Evolutionary conservation across 176 grass and related monocot species (phyloP), one percentile per base, ranked within the genome.

Genomic region (Otatea glauca): DNA sequence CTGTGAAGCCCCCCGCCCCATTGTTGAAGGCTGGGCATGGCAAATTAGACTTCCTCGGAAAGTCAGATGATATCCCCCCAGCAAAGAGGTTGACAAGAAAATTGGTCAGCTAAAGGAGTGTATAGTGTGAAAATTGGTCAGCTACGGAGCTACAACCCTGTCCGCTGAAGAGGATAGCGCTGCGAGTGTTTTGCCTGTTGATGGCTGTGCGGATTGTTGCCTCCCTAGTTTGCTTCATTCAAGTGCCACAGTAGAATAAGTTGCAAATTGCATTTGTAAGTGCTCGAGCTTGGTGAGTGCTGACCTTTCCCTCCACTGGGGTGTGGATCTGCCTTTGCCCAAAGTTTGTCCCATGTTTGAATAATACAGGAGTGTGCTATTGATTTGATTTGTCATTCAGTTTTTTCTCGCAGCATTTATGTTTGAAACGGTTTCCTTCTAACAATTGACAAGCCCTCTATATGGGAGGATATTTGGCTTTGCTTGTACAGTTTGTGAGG

Each of bases 21-120:
- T 54, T 80, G 66, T 77, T 96, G 94, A 97, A 97, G 65, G 90
- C 92, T n/a, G 94, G 94, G 35, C 86, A 76, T 79, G 83, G 70
- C 54, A 90, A 93, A 32, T 82, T 88, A 3, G 94, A 92, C 75
- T 93, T 89, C 45, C 82, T 84, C 4, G 84, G 79, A 15, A 88
- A 88, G 56, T 86, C 95, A n/a, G 78, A 89, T 8, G 89, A 95
- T 55, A 90, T 93, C 39, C 89, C 96, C 67, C 83, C 95, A 62
- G 75, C 80, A 70, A 92, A 91, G 84, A 86, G 91, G 42, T 88
- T 82, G 65, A 88, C 93, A 53, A 86, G 89, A 76, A 98, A 98
- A 85, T 56, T 90, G 69, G 73, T 92, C 45, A 88, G 92, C 77
- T 98, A 87, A 95, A 70, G 27, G 38, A 75, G 54, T 10, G 27